A percentile compares a stretch with the other conserved stretches of the same genome.
phyloP scores from a whole-genome alignment of 2,329 filamentous ascomycete species.

The Arthrobotrys sphaeroides region DNA sequence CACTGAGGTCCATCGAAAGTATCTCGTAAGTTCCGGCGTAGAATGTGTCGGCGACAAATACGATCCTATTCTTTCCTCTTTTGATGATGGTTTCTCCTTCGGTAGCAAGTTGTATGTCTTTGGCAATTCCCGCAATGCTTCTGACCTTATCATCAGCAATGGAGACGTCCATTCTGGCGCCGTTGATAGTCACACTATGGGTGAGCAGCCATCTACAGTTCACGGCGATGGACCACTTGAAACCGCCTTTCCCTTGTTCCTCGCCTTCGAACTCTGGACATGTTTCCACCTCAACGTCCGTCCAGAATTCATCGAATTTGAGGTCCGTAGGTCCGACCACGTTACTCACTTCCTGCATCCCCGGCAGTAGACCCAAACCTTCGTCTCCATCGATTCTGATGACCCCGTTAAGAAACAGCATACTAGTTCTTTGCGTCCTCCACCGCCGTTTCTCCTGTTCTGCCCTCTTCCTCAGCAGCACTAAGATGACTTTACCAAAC shows the following conservation, averaged over 20 bases:
- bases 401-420: constrained; percentile 42
- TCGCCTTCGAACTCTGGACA: constrained; percentile 73
- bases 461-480: constrained; percentile 75
- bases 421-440: constrained; percentile 58
- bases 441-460: constrained; percentile 66
- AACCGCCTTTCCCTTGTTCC: constrained; percentile 70
- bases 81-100: constrained; percentile 64
- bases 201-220: constrained; percentile 76
- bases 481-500: constrained; percentile 78
- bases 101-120: constrained; percentile 74
- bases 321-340: constrained; percentile 61
- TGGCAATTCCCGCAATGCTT: constrained; percentile 63
- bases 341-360: constrained; percentile 71
- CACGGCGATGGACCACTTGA: constrained; percentile 70
- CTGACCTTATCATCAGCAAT: constrained; percentile 59
- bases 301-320: constrained; percentile 75
- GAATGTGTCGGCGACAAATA: constrained; percentile 40
- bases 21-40: constrained; percentile 42
- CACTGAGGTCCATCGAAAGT: constrained; percentile 22
- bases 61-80: constrained; percentile 63
- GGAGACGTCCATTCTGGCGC: constrained; percentile 72
- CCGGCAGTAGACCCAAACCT: constrained; percentile 27
- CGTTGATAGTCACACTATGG: constrained; percentile 74
- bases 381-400: constrained; percentile 45
- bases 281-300: constrained; percentile 72